Conservation (phyloP, 1,284 basidiomycete genomes). For the Papiliotrema laurentii region DNA sequence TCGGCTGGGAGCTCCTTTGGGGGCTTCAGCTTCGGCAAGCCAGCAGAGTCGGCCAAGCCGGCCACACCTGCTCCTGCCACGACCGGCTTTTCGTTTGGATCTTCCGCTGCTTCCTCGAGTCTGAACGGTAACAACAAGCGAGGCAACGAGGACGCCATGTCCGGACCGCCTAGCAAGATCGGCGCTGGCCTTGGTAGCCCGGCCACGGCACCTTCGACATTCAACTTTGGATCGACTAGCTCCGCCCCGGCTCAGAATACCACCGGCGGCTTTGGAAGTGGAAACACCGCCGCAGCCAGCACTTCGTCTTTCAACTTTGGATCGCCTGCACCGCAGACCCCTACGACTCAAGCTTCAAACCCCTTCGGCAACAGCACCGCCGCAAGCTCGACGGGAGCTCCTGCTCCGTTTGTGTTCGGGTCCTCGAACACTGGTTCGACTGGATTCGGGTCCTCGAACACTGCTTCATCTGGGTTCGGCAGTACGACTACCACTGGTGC, state of each 20-base stretch:
- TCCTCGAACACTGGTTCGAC: not conserved
- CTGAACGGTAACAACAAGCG: too few relatives aligned
- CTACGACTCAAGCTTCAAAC: too few relatives aligned
- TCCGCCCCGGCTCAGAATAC: not conserved
- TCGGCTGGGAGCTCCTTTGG: slow-evolving; percentile 1
- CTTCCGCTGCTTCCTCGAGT: too few relatives aligned
- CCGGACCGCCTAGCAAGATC: not conserved
- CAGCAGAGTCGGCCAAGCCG: slow-evolving; percentile 6
- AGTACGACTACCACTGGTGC: not conserved
- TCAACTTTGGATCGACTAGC: not conserved
- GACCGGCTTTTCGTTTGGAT: slow-evolving; percentile 9
- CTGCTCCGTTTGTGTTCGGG: too few relatives aligned
- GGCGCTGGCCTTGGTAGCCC: not conserved
- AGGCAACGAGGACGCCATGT: not conserved
- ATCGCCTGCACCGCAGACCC: too few relatives aligned
- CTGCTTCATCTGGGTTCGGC: slow-evolving; percentile 7
- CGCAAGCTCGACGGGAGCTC: too few relatives aligned
- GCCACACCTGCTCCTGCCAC: not conserved
- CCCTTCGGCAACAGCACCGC: too few relatives aligned
- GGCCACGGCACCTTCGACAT: not conserved
- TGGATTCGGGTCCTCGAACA: not conserved
- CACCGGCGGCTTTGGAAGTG: not conserved
- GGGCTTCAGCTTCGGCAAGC: slow-evolving; percentile 20
- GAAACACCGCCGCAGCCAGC: not conserved
- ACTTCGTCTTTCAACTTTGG: slow-evolving; percentile 8